phyloP scores from a whole-genome alignment of 2,329 filamentous ascomycete genomes.

The Colletotrichum sp. region DNA sequence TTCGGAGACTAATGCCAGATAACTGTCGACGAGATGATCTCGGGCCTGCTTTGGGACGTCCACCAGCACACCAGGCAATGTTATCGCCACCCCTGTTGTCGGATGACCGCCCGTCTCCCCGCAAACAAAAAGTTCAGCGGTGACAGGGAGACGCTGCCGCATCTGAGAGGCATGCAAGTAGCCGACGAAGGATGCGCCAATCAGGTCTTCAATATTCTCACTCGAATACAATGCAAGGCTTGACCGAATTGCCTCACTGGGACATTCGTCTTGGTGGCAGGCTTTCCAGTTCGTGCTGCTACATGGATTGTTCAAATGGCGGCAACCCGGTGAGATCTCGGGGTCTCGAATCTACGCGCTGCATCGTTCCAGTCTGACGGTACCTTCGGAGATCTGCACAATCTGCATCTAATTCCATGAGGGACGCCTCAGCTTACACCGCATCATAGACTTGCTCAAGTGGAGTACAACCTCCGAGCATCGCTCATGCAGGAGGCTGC shows the following conservation, averaged over 20 bases:
- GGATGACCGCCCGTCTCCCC: not conserved
- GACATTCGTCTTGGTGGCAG: not conserved
- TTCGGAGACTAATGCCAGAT: not conserved
- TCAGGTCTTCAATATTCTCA: not conserved
- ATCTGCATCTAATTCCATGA: not conserved
- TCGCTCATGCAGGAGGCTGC: not conserved
- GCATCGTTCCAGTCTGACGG: slow-evolving; percentile 16
- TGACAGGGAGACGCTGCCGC: not conserved
- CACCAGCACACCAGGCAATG: not conserved
- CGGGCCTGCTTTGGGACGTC: not conserved
- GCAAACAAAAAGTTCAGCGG: not conserved
- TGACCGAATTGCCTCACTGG: not conserved
- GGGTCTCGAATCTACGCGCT: not conserved
- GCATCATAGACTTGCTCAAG: not conserved
- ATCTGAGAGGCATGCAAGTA: not conserved
- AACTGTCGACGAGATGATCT: not conserved
- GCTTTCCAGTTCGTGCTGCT: not conserved
- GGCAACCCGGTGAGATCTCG: not conserved
- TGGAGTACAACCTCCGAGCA: not conserved
- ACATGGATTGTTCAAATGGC: not conserved
- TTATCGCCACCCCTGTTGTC: not conserved
- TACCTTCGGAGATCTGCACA: slow-evolving; percentile 1
- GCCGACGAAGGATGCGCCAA: not conserved
- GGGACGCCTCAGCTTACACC: not conserved
- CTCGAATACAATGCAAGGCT: not conserved